Base-by-base conservation (phyloP, 805 yeast genomes). In the Cyberlindnera lachancei region DNA sequence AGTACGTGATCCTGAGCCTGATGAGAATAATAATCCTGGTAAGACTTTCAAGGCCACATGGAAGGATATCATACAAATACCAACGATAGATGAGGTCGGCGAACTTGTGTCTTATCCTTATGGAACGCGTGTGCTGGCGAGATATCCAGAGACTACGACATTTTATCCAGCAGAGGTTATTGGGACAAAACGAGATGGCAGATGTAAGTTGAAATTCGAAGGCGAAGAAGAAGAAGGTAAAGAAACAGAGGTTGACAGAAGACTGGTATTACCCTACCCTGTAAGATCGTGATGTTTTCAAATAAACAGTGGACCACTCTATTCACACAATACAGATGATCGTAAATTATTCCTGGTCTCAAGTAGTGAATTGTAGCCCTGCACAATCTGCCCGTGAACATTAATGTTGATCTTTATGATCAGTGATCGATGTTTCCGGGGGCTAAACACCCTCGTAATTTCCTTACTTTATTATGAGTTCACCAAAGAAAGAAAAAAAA, bases 1-100 rank as follows among this genome's bases (percentile, higher is more conserved):
- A 57, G 88, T 92, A n/a, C 75, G 85, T 46, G 98, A 92, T 55
- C 96, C 97, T 0, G 98, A 92, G 50, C 97, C 98, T 0, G 98
- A 92, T 50, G 97, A 90, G 48, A 71, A 77, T 45, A 84, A 82
- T 41, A 85, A 88, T 36, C 82, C 88, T 4, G 96, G 95, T 3
- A 90, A 80, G 46, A 66, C 82, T 1, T 92, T 79, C 59, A 81
- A 79, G 47, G 87, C 95, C 8, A 78, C 72, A 15, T 75, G 83
- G 68, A 80, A 79, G 49, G 97, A 92, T 43, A 58, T 85, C 4
- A 67, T 85, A 15, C 60, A 82, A 23, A 80, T 92, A 26, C 85
- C 94, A 0, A 70, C 79, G 2, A 46, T 52, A 3, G 60, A 56
- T 2, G 70, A 63, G 9, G 66, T 63, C 1, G 42, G 58, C 36